Evolutionary conservation across 257 asterid species (phyloP), one percentile per base, ranked within the genome.

Genomic region (Nicotiana attenuata): DNA sequence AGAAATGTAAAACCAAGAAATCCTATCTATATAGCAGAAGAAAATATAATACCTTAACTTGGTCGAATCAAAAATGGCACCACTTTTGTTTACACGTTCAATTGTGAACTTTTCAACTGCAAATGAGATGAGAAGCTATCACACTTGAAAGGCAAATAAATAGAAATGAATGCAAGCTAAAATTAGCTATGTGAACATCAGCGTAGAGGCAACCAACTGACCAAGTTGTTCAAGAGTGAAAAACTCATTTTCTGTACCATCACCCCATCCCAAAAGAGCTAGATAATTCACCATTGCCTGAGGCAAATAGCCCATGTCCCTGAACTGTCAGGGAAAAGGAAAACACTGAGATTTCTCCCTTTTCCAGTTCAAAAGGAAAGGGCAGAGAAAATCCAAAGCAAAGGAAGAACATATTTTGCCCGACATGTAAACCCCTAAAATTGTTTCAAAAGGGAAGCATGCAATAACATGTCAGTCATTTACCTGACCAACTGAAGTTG

Each of bases 401-500:
- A 20, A 73, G 31, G 78, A 73, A 22, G 47, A 71, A 22, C 35
- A 45, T 19, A 45, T 45, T 69, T 45, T 69, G 10, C 65, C 67
- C 5, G 38, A 55, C 31, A 57, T 1, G 15, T 24, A 29, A 11
- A 59, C 55, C 59, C 24, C 78, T 76, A 55, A 71, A 81, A 83
- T 78, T 73, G 67, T 78, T 81, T 65, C 63, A 76, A 79, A 81
- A 24, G 52, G 63, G 82, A 61, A 61, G 59, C 65, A 59, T 76
- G 65, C 76, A 67, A 81, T 57, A 79, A 84, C 45, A 68, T 67
- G 20, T 33, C 45, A 38, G 60, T 35, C 81, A 71, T 81, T 83
- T 84, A 95, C 99, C 99, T 95, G 99, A 59, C 99, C 99, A 45
- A 95, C 98, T 61, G 98, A 95, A 83, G 98, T 95, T 71, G 99